Evolutionary conservation across 768 basidiomycete genomes (phyloP), one percentile per base, ranked within the genome.

Genomic region (Lactarius trivialis): DNA sequence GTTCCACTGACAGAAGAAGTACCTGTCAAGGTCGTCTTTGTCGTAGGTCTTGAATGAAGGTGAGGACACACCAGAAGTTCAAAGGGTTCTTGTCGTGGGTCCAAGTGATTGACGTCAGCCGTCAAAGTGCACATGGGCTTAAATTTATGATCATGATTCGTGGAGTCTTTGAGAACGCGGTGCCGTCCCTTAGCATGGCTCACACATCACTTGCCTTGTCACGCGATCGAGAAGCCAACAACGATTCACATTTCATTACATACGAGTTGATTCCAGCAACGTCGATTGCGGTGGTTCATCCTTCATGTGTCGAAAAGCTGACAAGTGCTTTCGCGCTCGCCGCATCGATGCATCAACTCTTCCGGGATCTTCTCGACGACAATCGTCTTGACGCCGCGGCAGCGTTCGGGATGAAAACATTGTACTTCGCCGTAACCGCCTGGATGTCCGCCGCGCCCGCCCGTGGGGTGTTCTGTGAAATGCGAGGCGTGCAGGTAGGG

Each of bases 301-400:
- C 89, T 24, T 82, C 82, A 71, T 94, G 92, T 9, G 79, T 82
- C 37, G 83, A 79, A 73, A 97, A 98, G 66, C 89, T 93, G 65
- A 98, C 89, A 54, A 98, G 75, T 0, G 93, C 93, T 71, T 94
- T 92, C 50, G 83, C 81, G 49, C 78, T 82, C n/a, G 74, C 71
- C n/a, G 76, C 75, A 71, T 98, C 93, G 54, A 97, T n/a, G n/a
- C n/a, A n/a, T n/a, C n/a, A n/a, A n/a, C n/a, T 91, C 87, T 54
- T 86, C 82, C 0, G 95, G 95, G 60, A 98, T 94, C 76, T 94
- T 94, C 74, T 96, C 93, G 37, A 98, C 88, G 15, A 97, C 92
- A 21, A 98, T 79, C 0, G 90, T 93, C 74, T 86, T 89, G 72
- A 86, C 85, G 63, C 81, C 82, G 61, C 85, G 78, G 65, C 82